Evolutionary conservation across 805 yeast species (phyloP).

Genomic region (Nakazawaea peltata): DNA sequence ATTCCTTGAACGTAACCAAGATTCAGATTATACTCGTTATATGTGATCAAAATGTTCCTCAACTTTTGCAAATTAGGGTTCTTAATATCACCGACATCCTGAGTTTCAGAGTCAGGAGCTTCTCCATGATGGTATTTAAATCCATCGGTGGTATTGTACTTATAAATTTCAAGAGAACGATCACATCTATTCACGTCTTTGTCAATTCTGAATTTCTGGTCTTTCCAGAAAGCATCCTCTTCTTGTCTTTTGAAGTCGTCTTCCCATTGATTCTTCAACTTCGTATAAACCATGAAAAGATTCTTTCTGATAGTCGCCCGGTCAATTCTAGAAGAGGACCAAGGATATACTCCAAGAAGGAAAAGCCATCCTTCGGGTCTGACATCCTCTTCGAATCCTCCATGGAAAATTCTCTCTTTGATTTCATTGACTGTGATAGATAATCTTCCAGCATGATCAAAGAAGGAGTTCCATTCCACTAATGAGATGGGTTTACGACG

Average conservation of each 20-base stretch:
- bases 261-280: slow-evolving; percentile 66
- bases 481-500: slow-evolving; percentile 59
- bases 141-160: slow-evolving; percentile 19
- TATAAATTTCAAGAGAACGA: slow-evolving; percentile 61
- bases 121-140: slow-evolving; percentile 26
- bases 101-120: slow-evolving; percentile 25
- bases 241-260: slow-evolving; percentile 43
- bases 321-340: slow-evolving; percentile 75
- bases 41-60: slow-evolving; percentile 76
- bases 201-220: slow-evolving; percentile 83
- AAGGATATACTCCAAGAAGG: slow-evolving; percentile 74
- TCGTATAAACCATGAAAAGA: slow-evolving; percentile 38
- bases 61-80: slow-evolving; percentile 70
- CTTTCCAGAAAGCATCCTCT: slow-evolving; percentile 70
- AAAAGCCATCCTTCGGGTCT: slow-evolving; percentile 83
- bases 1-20: slow-evolving; percentile 97
- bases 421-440: slow-evolving; percentile 70
- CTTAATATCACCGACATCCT: slow-evolving; percentile 52
- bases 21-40: slow-evolving; percentile 74
- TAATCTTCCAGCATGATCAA: slow-evolving; percentile 72
- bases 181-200: slow-evolving; percentile 93
- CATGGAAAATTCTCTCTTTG: slow-evolving; percentile 80
- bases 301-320: slow-evolving; percentile 51
- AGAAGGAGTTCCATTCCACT: slow-evolving; percentile 79
- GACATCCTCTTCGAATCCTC: slow-evolving; percentile 58